Percentiles rank a stretch among this genome's conserved stretches.
Conservation (phyloP, 208 protist genomes). For the Trypanosoma platydactyli region DNA sequence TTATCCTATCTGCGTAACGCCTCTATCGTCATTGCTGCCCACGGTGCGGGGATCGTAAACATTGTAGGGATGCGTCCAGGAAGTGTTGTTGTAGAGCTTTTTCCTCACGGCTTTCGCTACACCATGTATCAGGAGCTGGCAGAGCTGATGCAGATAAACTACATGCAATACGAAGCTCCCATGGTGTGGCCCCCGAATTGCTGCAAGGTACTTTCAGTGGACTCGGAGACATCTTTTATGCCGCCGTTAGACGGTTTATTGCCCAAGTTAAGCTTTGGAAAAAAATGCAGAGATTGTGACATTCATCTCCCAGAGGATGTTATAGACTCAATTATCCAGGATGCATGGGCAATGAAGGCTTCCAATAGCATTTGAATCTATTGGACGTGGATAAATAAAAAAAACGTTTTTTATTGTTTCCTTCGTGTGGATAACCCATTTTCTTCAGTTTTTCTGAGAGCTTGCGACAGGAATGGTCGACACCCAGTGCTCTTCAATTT, state of each 20-base stretch:
- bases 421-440: too few species aligned
- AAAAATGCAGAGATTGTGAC: slow-evolving; percentile 28
- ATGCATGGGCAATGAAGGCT: slow-evolving; percentile 14
- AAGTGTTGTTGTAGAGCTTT: slow-evolving; percentile 30
- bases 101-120: slow-evolving; percentile 37
- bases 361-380: not conserved
- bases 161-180: slow-evolving; percentile 27
- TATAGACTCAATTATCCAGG: slow-evolving; percentile 14
- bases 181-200: slow-evolving; percentile 21
- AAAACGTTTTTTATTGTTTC: too few species aligned
- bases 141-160: slow-evolving; percentile 23
- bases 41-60: slow-evolving; percentile 34
- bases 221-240: not conserved
- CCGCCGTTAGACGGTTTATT: not conserved
- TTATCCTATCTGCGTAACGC: slow-evolving; percentile 23
- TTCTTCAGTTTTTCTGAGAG: not conserved
- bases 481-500: too few species aligned
- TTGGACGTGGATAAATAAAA: too few species aligned
- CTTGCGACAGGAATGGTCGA: too few species aligned
- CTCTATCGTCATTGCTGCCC: slow-evolving; percentile 30
- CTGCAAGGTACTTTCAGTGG: slow-evolving; percentile 9
- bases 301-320: slow-evolving; percentile 22
- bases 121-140: slow-evolving; percentile 40
- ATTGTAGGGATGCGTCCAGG: slow-evolving; percentile 32
- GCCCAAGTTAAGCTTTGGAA: slow-evolving; percentile 12